phyloP scores from a whole-genome alignment of 2,329 filamentous ascomycete species.

The Fusarium papillatum region DNA sequence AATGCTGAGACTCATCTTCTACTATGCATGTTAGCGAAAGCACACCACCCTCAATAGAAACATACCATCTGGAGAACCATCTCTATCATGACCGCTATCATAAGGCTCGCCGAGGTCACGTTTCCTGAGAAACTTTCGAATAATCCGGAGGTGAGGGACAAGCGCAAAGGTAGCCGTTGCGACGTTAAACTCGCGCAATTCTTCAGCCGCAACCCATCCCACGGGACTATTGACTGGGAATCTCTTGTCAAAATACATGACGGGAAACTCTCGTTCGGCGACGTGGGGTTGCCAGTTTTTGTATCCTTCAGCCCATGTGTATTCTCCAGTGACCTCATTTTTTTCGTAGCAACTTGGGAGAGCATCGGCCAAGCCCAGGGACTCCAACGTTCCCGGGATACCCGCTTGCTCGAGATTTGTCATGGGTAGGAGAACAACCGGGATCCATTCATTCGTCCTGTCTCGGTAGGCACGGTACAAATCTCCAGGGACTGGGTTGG shows the following conservation, averaged over 20 bases:
- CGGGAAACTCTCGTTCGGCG: conserved; percentile 29
- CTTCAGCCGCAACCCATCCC: conserved; percentile 29
- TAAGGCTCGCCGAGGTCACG: no score
- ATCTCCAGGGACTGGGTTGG: neutral
- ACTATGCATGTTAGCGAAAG: neutral
- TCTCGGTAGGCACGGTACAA: conserved; percentile 5
- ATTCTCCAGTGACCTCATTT: neutral
- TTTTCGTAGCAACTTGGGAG: conserved; percentile 9
- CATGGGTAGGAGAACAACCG: conserved; percentile 5
- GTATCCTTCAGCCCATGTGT: conserved; percentile 23
- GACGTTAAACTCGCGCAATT: conserved; percentile 26
- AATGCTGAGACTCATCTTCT: no score
- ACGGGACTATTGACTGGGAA: conserved; percentile 36
- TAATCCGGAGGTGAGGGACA: conserved; percentile 11
- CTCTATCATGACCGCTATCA: neutral
- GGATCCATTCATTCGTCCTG: conserved; percentile 6
- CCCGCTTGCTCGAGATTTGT: neutral
- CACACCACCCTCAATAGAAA: neutral
- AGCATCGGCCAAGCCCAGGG: neutral
- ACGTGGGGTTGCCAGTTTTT: conserved; percentile 14
- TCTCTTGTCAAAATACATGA: conserved; percentile 36
- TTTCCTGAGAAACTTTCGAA: conserved; percentile 17
- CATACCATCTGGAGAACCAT: neutral
- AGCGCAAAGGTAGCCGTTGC: neutral
- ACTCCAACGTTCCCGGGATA: neutral